Evolutionary conservation across 139 green algal genomes (phyloP).

Genomic region (Mychonastes homosphaera): DNA sequence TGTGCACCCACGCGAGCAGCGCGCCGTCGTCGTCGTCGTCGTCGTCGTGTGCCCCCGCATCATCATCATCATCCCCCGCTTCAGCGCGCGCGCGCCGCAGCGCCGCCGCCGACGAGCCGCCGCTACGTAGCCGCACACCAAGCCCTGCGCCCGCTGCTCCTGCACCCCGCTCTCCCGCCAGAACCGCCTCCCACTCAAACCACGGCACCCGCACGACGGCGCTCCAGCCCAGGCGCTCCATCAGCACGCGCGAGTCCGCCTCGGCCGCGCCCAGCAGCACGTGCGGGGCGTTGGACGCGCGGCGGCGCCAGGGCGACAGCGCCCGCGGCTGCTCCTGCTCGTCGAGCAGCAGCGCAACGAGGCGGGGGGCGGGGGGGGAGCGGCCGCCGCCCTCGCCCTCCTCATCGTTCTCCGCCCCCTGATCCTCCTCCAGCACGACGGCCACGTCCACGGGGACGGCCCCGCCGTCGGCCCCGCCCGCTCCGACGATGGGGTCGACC

Average conservation of each 20-base stretch:
- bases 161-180: neutral
- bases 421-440: too few relatives aligned
- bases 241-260: neutral
- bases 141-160: neutral
- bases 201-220: neutral
- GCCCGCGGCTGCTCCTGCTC: too few relatives aligned
- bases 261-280: neutral
- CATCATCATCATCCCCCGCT: neutral
- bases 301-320: too few relatives aligned
- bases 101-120: neutral
- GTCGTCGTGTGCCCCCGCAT: neutral
- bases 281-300: neutral
- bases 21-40: too few relatives aligned
- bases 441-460: neutral
- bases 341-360: too few relatives aligned
- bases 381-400: too few relatives aligned
- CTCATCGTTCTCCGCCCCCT: too few relatives aligned
- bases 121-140: neutral
- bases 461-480: neutral
- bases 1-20: too few relatives aligned
- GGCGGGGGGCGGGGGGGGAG: too few relatives aligned
- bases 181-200: neutral
- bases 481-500: neutral
- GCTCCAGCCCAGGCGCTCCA: conserved; percentile 2
- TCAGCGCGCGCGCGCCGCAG: neutral